Evolutionary conservation across 225 moss, liverwort and hornwort species (phyloP).

Genomic region (Pleurozium schreberi): DNA sequence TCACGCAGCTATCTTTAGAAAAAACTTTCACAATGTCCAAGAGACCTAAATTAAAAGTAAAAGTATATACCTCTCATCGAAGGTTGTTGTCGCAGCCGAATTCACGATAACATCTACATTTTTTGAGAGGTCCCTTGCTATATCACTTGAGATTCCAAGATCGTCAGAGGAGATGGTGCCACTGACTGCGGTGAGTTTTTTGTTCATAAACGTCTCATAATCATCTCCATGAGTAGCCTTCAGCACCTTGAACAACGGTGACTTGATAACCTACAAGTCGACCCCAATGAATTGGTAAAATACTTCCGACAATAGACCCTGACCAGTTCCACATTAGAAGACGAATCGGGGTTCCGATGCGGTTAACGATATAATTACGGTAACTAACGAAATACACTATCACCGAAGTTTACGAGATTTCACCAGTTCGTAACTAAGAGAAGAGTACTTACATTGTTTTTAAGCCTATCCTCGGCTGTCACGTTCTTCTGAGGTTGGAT

Average conservation of each 20-base stretch:
- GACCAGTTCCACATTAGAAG: background rate
- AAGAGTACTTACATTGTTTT: constrained; percentile 27
- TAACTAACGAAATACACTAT: background rate
- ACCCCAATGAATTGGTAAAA: background rate
- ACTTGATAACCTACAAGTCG: constrained; percentile 42
- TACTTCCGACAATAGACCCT: background rate
- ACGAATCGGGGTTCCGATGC: background rate
- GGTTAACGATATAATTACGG: background rate
- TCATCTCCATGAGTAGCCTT: constrained; percentile 37
- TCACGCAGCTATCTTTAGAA: background rate
- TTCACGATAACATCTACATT: constrained; percentile 59
- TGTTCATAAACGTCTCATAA: constrained; percentile 46
- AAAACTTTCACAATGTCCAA: background rate
- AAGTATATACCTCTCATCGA: constrained; percentile 53
- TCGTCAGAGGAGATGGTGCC: constrained; percentile 56
- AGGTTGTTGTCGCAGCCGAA: constrained; percentile 72
- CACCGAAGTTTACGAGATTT: background rate
- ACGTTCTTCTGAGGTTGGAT: constrained; percentile 40
- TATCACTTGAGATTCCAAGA: constrained; percentile 30
- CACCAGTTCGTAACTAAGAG: background rate
- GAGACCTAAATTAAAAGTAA: background rate
- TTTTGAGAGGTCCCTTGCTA: constrained; percentile 18
- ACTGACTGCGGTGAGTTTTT: constrained; percentile 50
- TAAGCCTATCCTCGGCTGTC: constrained; percentile 34
- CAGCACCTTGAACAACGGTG: constrained; percentile 49